These are phyloP conservation scores for Excoecaria agallocha DNA, from an alignment of 345 rosid genomes.

Conservation along the genomic window DNA sequence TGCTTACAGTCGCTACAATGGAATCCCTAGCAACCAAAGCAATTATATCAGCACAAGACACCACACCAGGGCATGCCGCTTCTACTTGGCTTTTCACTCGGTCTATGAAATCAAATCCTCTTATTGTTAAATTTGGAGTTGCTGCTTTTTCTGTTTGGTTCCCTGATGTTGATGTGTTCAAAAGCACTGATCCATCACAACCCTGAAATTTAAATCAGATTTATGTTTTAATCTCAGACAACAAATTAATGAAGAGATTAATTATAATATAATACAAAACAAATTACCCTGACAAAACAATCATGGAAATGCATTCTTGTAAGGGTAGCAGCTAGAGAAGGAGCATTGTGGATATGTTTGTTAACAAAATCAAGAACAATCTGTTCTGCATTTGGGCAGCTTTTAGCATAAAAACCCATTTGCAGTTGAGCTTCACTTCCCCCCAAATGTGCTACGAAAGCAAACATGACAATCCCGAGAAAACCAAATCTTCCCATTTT, in stretches of 20 bases:
- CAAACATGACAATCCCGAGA: constrained; percentile 22
- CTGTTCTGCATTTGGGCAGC: constrained; percentile 77
- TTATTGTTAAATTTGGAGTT: constrained; percentile 58
- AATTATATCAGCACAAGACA: constrained; percentile 78
- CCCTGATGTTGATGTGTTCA: constrained; percentile 63
- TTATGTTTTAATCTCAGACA: not conserved
- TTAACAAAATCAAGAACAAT: constrained; percentile 55
- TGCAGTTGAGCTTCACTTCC: constrained; percentile 55
- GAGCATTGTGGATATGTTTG: constrained; percentile 59
- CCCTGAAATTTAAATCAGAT: constrained; percentile 42
- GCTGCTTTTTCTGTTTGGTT: constrained; percentile 55
- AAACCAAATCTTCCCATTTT: constrained; percentile 25
- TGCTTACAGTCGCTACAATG: constrained; percentile 58
- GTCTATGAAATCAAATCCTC: constrained; percentile 77
- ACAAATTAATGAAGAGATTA: too few species aligned
- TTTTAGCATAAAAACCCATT: constrained; percentile 48
- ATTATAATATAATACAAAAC: not conserved
- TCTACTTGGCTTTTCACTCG: constrained; percentile 60
- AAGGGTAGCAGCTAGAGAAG: constrained; percentile 70
- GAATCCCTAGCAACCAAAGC: constrained; percentile 72
- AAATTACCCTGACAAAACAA: constrained; percentile 66
- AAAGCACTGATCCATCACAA: constrained; percentile 80
- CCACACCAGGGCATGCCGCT: constrained; percentile 66
- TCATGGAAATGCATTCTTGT: constrained; percentile 91
- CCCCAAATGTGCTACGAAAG: constrained; percentile 33